Percentiles rank a stretch among this genome's conserved stretches.
Conservation (phyloP, 371 early-diverging fungal species). For the Mortierella sp. region DNA sequence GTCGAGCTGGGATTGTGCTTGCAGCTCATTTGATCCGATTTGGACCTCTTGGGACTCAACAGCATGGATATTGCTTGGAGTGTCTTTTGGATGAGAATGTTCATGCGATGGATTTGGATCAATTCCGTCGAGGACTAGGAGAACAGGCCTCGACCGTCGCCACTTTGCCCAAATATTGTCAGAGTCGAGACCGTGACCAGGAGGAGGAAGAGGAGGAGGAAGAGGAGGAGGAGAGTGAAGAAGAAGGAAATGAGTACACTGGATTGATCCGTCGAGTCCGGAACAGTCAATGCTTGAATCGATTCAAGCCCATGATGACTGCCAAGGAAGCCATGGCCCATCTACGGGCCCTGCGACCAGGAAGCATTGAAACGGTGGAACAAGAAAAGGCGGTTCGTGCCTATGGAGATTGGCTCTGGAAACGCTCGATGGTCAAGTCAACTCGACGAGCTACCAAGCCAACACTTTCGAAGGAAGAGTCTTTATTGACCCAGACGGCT, state of each 20-base stretch:
- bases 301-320: slow-evolving; percentile 51
- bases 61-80: slow-evolving; percentile 33
- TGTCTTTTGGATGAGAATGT: slow-evolving; percentile 30
- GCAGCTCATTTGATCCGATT: slow-evolving; percentile 57
- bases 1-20: slow-evolving; percentile 60
- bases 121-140: slow-evolving; percentile 36
- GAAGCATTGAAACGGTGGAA: slow-evolving; percentile 59
- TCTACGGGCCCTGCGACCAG: slow-evolving; percentile 55
- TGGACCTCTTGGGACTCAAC: slow-evolving; percentile 50
- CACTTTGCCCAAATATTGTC: slow-evolving; percentile 24
- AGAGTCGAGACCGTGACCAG: slow-evolving; percentile 5
- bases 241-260: not conserved
- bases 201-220: slow-evolving; percentile 11
- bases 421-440: slow-evolving; percentile 8
- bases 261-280: slow-evolving; percentile 13
- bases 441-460: too few relatives aligned
- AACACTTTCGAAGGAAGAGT: too few relatives aligned
- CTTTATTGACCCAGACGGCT: too few relatives aligned
- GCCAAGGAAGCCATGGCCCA: slow-evolving; percentile 56
- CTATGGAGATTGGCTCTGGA: slow-evolving; percentile 53
- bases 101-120: slow-evolving; percentile 34
- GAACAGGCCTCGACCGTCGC: slow-evolving; percentile 19
- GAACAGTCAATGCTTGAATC: slow-evolving; percentile 43
- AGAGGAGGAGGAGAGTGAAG: slow-evolving; percentile 16
- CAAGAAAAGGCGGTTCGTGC: slow-evolving; percentile 57